Evolutionary conservation across 78 protist species (phyloP), one percentile per base, ranked within the genome.

Genomic region (Corallochytrium limacisporum): DNA sequence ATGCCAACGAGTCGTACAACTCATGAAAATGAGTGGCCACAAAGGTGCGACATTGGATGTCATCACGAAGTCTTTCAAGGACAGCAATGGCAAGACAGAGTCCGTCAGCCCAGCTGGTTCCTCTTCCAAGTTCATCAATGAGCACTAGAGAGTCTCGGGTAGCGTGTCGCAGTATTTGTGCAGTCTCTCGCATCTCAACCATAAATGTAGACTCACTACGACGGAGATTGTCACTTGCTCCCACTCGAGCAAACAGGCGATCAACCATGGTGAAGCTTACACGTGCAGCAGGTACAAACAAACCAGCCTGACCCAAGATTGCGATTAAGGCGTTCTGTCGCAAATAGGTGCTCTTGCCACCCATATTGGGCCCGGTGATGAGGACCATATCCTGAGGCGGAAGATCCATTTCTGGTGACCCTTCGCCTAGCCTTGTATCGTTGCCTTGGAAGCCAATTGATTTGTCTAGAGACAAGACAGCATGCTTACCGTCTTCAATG

Each of bases 351-450:
- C 57, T 33, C 69, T 88, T 88, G 18, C 93, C 93, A n/a, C 88
- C 89, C 88, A 82, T 77, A 63, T 88, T 88, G 0, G 86, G 74
- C 16, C 93, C 88, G 1, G 82, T 83, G n/a, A 83, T 69, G 13
- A 83, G 22, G 66, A 22, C 47, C 63, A 57, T 28, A 0, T 13
- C 12, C 63, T 57, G 22, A 20, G 10, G 22, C 12, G 31, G 18
- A 18, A 53, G 59, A 53, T 53, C n/a, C n/a, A n/a, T n/a, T n/a
- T n/a, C n/a, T n/a, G n/a, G n/a, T n/a, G n/a, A n/a, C n/a, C n/a
- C n/a, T n/a, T n/a, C n/a, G n/a, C n/a, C n/a, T n/a, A n/a, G n/a
- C n/a, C n/a, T n/a, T n/a, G n/a, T n/a, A n/a, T n/a, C n/a, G n/a
- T n/a, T n/a, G n/a, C n/a, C n/a, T n/a, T n/a, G n/a, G n/a, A n/a